Conservation (phyloP, 805 yeast species). For the Saccharomycopsis vini region DNA sequence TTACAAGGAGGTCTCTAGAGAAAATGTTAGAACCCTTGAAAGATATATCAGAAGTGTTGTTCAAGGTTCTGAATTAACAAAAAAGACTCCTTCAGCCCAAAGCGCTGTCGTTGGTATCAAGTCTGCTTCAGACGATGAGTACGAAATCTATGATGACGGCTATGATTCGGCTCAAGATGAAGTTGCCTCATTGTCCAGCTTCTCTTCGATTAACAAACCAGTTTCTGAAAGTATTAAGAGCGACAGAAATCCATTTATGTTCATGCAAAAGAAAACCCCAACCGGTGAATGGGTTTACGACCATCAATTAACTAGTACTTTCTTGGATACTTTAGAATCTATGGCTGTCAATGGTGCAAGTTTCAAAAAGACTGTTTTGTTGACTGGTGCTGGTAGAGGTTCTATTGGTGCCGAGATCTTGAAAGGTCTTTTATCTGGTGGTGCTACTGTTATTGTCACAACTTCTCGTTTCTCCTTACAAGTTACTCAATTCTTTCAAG, state of each 20-base stretch:
- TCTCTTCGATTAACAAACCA: constrained; percentile 58
- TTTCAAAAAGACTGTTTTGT: constrained; percentile 78
- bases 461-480: constrained; percentile 91
- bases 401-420: constrained; percentile 96
- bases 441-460: constrained; percentile 94
- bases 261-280: constrained; percentile 69
- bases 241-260: constrained; percentile 90
- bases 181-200: constrained; percentile 75
- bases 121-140: constrained; percentile 30
- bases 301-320: constrained; percentile 62
- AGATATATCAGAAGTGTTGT: constrained; percentile 96
- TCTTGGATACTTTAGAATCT: constrained; percentile 82
- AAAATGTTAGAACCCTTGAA: constrained; percentile 87
- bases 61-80: constrained; percentile 80
- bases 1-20: constrained; percentile 80
- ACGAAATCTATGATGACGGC: constrained; percentile 37
- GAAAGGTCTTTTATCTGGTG: constrained; percentile 93
- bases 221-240: constrained; percentile 67
- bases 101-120: constrained; percentile 44
- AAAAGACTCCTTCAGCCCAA: constrained; percentile 59
- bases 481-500: constrained; percentile 93
- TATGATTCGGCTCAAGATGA: constrained; percentile 58
- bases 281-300: constrained; percentile 81
- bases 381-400: constrained; percentile 99
- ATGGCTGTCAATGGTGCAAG: constrained; percentile 94